Evolutionary conservation across 106 monocot genomes (phyloP).

Genomic region (Xerophyta viscosa): DNA sequence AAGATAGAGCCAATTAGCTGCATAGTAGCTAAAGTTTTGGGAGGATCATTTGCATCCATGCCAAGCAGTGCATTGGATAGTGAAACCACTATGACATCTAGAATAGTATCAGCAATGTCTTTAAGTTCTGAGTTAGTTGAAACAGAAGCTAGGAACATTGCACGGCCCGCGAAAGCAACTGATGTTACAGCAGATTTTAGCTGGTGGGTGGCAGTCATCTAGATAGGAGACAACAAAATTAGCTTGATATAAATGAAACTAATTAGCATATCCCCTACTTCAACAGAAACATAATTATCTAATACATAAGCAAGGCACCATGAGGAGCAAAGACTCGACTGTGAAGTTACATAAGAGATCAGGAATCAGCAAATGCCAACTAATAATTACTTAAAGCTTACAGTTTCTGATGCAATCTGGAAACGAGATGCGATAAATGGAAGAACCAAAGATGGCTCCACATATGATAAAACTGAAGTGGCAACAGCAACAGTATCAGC

Average conservation of each 20-base stretch:
- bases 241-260: too few relatives aligned
- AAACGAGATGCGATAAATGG: constrained; percentile 84
- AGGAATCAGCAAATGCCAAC: background rate
- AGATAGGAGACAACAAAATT: too few relatives aligned
- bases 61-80: constrained; percentile 94
- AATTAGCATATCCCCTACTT: too few relatives aligned
- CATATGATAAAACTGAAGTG: constrained; percentile 85
- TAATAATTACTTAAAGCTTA: constrained; percentile 25
- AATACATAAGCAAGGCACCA: too few relatives aligned
- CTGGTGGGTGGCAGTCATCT: constrained; percentile 98
- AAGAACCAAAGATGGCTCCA: constrained; percentile 88
- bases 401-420: constrained; percentile 85
- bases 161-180: constrained; percentile 76
- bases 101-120: constrained; percentile 18
- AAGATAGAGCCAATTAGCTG: constrained; percentile 90
- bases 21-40: constrained; percentile 97
- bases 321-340: too few relatives aligned
- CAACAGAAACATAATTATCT: too few relatives aligned
- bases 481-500: constrained; percentile 86
- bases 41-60: constrained; percentile 99
- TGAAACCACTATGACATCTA: constrained; percentile 55
- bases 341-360: too few relatives aligned
- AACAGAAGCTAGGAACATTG: constrained; percentile 59
- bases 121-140: constrained; percentile 22
- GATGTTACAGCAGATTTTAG: constrained; percentile 91